Evolutionary conservation across 768 basidiomycete species (phyloP).

Genomic region (Collybiopsis confluens): DNA sequence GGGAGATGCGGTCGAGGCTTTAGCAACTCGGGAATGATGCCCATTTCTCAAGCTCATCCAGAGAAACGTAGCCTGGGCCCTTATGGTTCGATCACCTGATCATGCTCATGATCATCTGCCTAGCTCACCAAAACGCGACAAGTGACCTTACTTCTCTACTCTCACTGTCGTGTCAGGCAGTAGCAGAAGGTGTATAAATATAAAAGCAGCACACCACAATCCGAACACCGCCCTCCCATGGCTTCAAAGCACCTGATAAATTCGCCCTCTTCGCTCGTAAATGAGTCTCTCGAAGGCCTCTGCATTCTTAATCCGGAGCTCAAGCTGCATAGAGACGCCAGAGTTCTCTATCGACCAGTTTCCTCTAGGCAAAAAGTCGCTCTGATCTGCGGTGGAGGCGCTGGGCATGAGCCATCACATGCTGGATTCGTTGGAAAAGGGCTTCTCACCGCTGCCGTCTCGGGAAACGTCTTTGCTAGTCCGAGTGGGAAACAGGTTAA

Average conservation of each 20-base stretch:
- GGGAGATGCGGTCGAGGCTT: too few species aligned
- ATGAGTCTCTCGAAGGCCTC: slow-evolving; percentile 75
- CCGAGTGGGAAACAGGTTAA: slow-evolving; percentile 84
- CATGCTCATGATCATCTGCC: too few species aligned
- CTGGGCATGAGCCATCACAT: slow-evolving; percentile 91
- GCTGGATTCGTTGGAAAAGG: slow-evolving; percentile 85
- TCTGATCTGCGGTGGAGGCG: slow-evolving; percentile 79
- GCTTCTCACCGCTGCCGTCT: slow-evolving; percentile 78
- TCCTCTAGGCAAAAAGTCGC: slow-evolving; percentile 65
- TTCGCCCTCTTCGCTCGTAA: slow-evolving; percentile 60
- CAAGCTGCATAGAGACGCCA: slow-evolving; percentile 64
- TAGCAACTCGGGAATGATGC: too few species aligned
- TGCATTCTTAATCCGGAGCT: slow-evolving; percentile 68
- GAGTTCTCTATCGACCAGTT: slow-evolving; percentile 47
- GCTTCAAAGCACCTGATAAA: slow-evolving; percentile 75
- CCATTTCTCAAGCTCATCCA: too few species aligned
- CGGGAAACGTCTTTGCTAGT: slow-evolving; percentile 86
- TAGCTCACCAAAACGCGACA: too few species aligned
- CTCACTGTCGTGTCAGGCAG: too few species aligned
- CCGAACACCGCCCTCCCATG: not conserved
- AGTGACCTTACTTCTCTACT: too few species aligned
- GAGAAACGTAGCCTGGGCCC: too few species aligned
- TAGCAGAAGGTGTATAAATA: too few species aligned
- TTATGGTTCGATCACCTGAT: too few species aligned
- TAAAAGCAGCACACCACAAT: too few species aligned